Conservation (phyloP, 805 yeast species). For the Saccharomycopsis vini region DNA sequence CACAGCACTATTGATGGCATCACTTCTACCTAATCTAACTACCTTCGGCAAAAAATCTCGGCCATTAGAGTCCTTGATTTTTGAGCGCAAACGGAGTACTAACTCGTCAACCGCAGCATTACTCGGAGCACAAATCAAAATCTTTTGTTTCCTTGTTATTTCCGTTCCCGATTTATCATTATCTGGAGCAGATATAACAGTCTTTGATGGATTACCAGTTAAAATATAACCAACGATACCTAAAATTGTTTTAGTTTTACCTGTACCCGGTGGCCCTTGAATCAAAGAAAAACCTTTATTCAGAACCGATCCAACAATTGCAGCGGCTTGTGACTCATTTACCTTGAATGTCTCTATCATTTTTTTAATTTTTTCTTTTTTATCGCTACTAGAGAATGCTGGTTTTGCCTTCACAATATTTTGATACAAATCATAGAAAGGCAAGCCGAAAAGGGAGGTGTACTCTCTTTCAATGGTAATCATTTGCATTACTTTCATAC, state of each 20-base stretch:
- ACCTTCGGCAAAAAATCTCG: constrained; percentile 48
- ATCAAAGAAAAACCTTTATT: constrained; percentile 77
- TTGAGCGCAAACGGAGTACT: constrained; percentile 69
- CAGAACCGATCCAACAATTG: constrained; percentile 64
- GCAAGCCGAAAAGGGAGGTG: constrained; percentile 72
- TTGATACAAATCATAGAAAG: constrained; percentile 67
- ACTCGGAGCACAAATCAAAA: constrained; percentile 93
- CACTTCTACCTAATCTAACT: constrained; percentile 84
- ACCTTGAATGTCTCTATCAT: constrained; percentile 48
- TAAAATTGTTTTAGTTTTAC: constrained; percentile 93
- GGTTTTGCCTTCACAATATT: constrained; percentile 64
- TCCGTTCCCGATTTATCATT: constrained; percentile 13
- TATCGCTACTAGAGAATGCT: constrained; percentile 31
- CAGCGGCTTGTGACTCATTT: constrained; percentile 85
- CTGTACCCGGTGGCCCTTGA: constrained; percentile 99
- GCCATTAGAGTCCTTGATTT: constrained; percentile 54
- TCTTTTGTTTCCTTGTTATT: constrained; percentile 36
- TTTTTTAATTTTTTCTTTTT: constrained; percentile 30
- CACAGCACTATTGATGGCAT: constrained; percentile 76
- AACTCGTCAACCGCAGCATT: constrained; percentile 98
- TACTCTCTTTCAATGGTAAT: constrained; percentile 90
- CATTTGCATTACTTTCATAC: constrained; percentile 75
- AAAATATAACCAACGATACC: constrained; percentile 80
- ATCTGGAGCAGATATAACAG: constrained; percentile 25
- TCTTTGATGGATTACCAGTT: constrained; percentile 30